Conservation (phyloP, 331 rosid genomes). For the Ulmus americana region DNA sequence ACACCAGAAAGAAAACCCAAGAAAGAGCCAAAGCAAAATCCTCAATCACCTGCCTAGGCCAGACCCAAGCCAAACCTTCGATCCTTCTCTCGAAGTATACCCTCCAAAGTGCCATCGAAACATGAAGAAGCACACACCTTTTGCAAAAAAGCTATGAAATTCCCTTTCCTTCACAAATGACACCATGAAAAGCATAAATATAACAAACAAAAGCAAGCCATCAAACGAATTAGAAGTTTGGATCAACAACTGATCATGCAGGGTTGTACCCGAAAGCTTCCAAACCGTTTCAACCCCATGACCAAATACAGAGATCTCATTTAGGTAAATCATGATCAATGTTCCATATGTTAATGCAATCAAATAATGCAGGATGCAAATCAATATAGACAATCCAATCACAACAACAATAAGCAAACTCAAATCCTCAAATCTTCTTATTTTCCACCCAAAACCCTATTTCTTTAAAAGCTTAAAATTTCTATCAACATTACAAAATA, state of each 20-base stretch:
- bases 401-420: too few species aligned
- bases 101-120: slow-evolving; percentile 16
- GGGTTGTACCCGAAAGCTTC: slow-evolving; percentile 18
- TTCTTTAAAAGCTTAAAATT: too few species aligned
- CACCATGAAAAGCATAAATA: slow-evolving; percentile 15
- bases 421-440: too few species aligned
- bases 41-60: slow-evolving; percentile 12
- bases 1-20: slow-evolving; percentile 18
- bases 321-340: slow-evolving; percentile 14
- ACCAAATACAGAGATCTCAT: slow-evolving; percentile 9
- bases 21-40: slow-evolving; percentile 4
- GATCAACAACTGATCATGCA: slow-evolving; percentile 14
- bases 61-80: slow-evolving; percentile 20
- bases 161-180: slow-evolving; percentile 10
- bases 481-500: too few species aligned
- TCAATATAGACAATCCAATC: too few species aligned
- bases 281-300: slow-evolving; percentile 11
- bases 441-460: too few species aligned
- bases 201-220: slow-evolving; percentile 9
- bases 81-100: slow-evolving; percentile 14
- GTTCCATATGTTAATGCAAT: too few species aligned
- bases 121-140: slow-evolving; percentile 9
- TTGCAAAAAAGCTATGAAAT: slow-evolving; percentile 17
- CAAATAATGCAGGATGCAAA: too few species aligned
- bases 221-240: slow-evolving; percentile 18